Conservation (phyloP, 495 filamentous ascomycete genomes). For the Beverwykella pulmonaria region DNA sequence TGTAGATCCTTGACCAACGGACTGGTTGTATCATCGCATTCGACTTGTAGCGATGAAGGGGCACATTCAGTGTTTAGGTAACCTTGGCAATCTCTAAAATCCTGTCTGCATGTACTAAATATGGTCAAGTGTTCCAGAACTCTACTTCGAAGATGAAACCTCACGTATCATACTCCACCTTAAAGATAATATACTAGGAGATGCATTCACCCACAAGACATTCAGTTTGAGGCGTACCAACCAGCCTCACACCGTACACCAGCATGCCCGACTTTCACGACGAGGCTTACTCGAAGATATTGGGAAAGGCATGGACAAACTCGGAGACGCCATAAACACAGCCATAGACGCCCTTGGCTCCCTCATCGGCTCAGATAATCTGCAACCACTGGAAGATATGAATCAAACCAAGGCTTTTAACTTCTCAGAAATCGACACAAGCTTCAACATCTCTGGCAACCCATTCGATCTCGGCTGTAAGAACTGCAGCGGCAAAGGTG, state of each 20-base stretch:
- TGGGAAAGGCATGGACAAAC: no score
- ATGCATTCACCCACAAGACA: not conserved
- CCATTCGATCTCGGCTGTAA: slow-evolving; percentile 9
- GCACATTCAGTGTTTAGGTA: slow-evolving; percentile 9
- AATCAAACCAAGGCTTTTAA: not conserved
- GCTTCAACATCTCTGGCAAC: not conserved
- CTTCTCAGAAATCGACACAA: slow-evolving; percentile 10
- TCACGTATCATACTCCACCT: not conserved
- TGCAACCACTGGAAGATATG: no score
- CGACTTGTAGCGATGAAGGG: not conserved
- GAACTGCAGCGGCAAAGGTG: not conserved
- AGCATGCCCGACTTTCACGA: no score
- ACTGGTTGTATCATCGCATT: slow-evolving; percentile 1
- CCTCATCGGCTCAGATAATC: no score
- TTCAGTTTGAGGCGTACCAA: not conserved
- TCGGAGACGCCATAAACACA: no score
- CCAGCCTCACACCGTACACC: no score
- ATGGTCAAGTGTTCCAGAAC: not conserved
- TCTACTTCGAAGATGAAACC: not conserved
- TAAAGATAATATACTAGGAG: not conserved
- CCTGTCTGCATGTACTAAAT: not conserved
- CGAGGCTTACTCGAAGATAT: no score
- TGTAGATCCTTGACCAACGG: slow-evolving; percentile 2
- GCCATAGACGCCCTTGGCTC: no score
- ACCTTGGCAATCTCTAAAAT: no score